Evolutionary conservation across 768 basidiomycete genomes (phyloP).

Genomic region (Lentinula lateritia): DNA sequence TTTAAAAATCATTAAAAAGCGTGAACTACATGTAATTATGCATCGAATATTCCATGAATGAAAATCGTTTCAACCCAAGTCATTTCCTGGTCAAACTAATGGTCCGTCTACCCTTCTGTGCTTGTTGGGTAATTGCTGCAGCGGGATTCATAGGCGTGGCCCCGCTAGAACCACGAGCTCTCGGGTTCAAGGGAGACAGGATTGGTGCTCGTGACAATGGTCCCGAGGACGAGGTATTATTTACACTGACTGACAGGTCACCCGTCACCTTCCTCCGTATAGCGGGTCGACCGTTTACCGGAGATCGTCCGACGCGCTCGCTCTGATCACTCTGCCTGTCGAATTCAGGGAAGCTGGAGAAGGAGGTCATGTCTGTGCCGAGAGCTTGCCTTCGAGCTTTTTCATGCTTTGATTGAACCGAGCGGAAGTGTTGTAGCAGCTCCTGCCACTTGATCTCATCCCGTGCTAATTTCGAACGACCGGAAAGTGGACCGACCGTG

Average conservation of each 20-base stretch:
- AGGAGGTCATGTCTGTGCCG: slow-evolving; percentile 54
- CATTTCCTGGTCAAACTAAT: slow-evolving; percentile 32
- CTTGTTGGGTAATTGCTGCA: slow-evolving; percentile 16
- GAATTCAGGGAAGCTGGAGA: slow-evolving; percentile 41
- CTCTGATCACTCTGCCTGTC: slow-evolving; percentile 31
- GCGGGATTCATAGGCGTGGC: slow-evolving; percentile 5
- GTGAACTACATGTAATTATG: neutral
- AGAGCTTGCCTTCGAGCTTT: slow-evolving; percentile 78
- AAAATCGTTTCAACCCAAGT: neutral
- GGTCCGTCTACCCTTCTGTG: slow-evolving; percentile 35
- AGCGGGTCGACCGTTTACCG: slow-evolving; percentile 30
- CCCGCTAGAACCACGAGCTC: slow-evolving; percentile 38
- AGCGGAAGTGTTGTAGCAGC: slow-evolving; percentile 85
- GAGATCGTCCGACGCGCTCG: slow-evolving; percentile 14
- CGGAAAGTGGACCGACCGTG: slow-evolving; percentile 30
- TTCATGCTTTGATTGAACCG: slow-evolving; percentile 87
- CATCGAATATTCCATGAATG: neutral
- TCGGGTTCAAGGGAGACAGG: slow-evolving; percentile 72
- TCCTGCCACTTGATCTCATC: slow-evolving; percentile 99
- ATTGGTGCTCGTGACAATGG: slow-evolving; percentile 16
- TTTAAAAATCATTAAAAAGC: neutral
- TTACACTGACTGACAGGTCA: slow-evolving; percentile 18
- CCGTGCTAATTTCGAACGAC: slow-evolving; percentile 72
- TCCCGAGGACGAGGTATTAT: neutral
- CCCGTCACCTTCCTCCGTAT: slow-evolving; percentile 64